Conservation (phyloP, 495 filamentous ascomycete species). For the Neurospora sp. region DNA sequence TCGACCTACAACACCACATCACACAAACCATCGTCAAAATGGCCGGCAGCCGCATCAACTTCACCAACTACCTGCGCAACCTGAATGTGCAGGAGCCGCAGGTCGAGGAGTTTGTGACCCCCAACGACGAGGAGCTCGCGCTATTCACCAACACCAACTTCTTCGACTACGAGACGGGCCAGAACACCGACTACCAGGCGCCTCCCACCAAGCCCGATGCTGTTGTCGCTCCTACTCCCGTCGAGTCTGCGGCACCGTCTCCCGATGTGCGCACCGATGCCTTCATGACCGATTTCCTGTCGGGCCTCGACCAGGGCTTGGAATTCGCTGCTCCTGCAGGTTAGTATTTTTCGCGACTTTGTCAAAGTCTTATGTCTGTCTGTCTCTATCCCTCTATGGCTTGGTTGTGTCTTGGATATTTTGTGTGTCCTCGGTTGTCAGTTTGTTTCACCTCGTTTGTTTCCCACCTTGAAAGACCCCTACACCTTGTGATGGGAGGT, state of each 20-base stretch:
- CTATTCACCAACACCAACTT: slow-evolving; percentile 92
- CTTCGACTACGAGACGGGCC: slow-evolving; percentile 67
- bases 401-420: neutral
- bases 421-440: neutral
- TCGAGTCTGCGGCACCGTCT: slow-evolving; percentile 6
- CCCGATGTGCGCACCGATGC: slow-evolving; percentile 26
- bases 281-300: slow-evolving; percentile 29
- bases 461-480: neutral
- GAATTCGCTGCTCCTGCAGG: neutral
- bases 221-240: slow-evolving; percentile 18
- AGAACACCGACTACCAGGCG: slow-evolving; percentile 30
- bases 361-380: neutral
- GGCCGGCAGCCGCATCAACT: slow-evolving; percentile 45
- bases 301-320: slow-evolving; percentile 18
- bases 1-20: neutral
- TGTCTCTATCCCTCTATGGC: neutral
- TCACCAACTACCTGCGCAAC: slow-evolving; percentile 79
- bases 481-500: neutral
- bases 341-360: slow-evolving; percentile 4
- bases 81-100: slow-evolving; percentile 68
- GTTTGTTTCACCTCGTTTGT: neutral
- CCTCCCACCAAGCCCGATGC: slow-evolving; percentile 24
- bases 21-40: neutral
- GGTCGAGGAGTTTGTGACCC: slow-evolving; percentile 49
- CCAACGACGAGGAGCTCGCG: slow-evolving; percentile 63